Percentiles rank a stretch among this genome's conserved stretches.
Evolutionary conservation across 768 basidiomycete genomes (phyloP).

Genomic region (Pulveroboletus sp.): DNA sequence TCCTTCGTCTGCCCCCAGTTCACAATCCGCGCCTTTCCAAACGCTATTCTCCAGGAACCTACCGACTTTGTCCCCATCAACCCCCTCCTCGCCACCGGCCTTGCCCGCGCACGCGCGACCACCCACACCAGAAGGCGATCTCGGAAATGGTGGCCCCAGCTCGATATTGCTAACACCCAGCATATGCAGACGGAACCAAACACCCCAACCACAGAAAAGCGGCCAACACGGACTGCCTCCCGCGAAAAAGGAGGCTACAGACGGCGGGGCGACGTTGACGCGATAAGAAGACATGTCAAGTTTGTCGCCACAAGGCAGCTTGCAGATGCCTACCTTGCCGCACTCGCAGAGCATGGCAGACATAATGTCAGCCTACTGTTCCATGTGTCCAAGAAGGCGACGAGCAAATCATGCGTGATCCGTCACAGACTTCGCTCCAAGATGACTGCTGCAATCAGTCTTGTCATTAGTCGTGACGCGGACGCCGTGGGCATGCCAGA

Average conservation of each 20-base stretch:
- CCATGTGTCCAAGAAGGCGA: constrained; percentile 21
- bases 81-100: constrained; percentile 18
- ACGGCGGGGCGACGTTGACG: background rate
- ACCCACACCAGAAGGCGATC: background rate
- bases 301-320: constrained; percentile 1
- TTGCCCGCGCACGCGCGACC: background rate
- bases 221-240: background rate
- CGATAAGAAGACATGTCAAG: background rate
- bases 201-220: background rate
- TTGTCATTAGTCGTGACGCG: constrained; percentile 16
- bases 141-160: background rate
- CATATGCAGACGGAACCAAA: background rate
- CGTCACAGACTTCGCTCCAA: constrained; percentile 21
- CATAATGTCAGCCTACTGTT: constrained; percentile 17
- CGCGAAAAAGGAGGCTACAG: background rate
- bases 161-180: background rate
- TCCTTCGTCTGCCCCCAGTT: constrained; percentile 17
- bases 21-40: constrained; percentile 21
- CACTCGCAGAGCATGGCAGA: constrained; percentile 6
- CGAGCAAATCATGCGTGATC: constrained; percentile 21
- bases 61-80: constrained; percentile 14
- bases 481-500: background rate
- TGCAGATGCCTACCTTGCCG: constrained; percentile 3
- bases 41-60: constrained; percentile 14
- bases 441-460: constrained; percentile 14